Conservation (phyloP, 2,329 filamentous ascomycete species). For the Amauroascus niger region DNA sequence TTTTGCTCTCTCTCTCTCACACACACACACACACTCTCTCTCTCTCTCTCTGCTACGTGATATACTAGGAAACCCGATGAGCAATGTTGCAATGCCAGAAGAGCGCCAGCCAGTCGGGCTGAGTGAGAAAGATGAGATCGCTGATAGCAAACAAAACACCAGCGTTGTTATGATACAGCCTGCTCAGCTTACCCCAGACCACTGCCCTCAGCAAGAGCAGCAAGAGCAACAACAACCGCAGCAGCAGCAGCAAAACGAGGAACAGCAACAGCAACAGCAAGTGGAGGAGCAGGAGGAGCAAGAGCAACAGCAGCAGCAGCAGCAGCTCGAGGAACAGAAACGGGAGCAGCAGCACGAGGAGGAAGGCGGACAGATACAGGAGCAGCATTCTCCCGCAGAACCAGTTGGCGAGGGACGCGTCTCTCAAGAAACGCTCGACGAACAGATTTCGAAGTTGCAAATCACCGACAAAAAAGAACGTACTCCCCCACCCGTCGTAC, state of each 20-base stretch:
- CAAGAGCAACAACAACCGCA: neutral
- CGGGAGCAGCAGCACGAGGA: neutral
- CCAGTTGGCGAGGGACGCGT: neutral
- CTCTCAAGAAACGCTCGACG: neutral
- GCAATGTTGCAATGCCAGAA: constrained; percentile 6
- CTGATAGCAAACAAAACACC: neutral
- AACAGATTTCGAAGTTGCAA: neutral
- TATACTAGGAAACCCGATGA: neutral
- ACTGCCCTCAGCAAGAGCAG: neutral
- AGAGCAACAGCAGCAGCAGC: neutral
- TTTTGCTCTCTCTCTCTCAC: too few species aligned
- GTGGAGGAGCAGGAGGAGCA: neutral
- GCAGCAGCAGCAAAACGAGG: neutral
- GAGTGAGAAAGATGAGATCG: neutral
- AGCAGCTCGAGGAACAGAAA: neutral
- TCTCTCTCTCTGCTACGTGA: too few species aligned
- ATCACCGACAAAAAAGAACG: neutral
- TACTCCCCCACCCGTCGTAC: neutral
- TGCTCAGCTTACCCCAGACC: neutral
- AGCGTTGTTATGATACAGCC: neutral
- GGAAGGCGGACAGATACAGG: too few species aligned
- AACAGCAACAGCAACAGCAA: neutral
- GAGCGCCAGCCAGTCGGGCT: neutral
- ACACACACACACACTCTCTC: too few species aligned
- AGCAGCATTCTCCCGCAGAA: neutral